These are phyloP conservation scores for Platanus orientalis DNA, from an alignment of 164 flowering plant species.

Conservation along the genomic window DNA sequence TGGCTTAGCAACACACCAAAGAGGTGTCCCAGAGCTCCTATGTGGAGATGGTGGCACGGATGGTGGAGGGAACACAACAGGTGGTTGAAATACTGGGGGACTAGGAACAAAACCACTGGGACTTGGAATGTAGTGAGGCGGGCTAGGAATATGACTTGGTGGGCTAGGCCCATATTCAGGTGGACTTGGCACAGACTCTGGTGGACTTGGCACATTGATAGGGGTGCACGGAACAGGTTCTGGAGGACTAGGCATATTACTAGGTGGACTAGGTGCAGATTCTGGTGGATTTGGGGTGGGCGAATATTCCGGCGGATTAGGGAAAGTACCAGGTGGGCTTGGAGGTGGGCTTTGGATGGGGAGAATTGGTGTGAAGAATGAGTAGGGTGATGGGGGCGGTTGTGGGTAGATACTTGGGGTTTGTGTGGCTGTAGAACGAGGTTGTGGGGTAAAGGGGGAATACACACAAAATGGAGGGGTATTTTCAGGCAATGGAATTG, in stretches of 20 bases:
- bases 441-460: conserved; percentile 45
- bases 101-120: conserved; percentile 20
- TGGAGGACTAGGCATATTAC: not conserved
- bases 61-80: conserved; percentile 72
- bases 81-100: conserved; percentile 53
- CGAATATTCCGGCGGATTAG: conserved; percentile 18
- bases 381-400: conserved; percentile 29
- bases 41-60: conserved; percentile 49
- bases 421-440: conserved; percentile 39
- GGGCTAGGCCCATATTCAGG: conserved; percentile 17
- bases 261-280: conserved; percentile 8
- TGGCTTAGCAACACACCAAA: conserved; percentile 95
- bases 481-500: conserved; percentile 41
- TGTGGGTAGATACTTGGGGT: conserved; percentile 21
- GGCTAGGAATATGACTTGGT: conserved; percentile 15
- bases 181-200: conserved; percentile 2
- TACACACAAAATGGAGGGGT: conserved; percentile 50
- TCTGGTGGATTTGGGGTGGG: too few relatives aligned
- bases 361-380: conserved; percentile 25
- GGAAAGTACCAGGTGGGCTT: conserved; percentile 40
- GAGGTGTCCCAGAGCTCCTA: conserved; percentile 19
- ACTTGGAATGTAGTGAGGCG: conserved; percentile 19
- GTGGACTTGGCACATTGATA: conserved; percentile 8
- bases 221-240: conserved; percentile 1
- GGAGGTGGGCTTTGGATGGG: conserved; percentile 41